phyloP scores from a whole-genome alignment of 1,139 yeast species.

The Geotrichum klebahnii region DNA sequence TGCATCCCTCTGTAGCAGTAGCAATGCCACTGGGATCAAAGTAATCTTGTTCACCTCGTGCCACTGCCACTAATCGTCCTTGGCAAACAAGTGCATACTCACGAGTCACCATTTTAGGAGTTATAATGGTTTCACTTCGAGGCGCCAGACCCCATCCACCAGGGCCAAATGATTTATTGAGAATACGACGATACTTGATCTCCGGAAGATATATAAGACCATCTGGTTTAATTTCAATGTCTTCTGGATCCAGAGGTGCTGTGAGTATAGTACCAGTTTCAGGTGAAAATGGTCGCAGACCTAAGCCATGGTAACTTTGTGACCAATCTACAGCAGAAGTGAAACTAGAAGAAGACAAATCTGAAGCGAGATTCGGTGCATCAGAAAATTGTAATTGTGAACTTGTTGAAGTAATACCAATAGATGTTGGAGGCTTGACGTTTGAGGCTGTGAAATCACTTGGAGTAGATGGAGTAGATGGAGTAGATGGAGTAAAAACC shows the following conservation, averaged over 20 bases:
- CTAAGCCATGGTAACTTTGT: constrained; percentile 54
- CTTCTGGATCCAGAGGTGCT: constrained; percentile 58
- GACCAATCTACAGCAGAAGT: constrained; percentile 30
- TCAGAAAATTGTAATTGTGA: not conserved
- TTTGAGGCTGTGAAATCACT: not conserved
- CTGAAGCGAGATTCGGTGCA: not conserved
- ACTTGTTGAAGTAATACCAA: constrained; percentile 1
- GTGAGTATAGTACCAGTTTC: constrained; percentile 57
- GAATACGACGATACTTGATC: constrained; percentile 83
- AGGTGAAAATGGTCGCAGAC: constrained; percentile 64
- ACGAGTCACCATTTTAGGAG: constrained; percentile 63
- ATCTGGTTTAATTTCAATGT: constrained; percentile 92
- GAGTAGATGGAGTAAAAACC: not conserved
- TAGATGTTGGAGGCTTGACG: constrained; percentile 4
- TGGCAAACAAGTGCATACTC: constrained; percentile 86
- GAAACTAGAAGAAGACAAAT: not conserved
- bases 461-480: not conserved
- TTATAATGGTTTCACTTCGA: constrained; percentile 74
- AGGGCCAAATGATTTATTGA: constrained; percentile 91
- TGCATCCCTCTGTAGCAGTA: constrained; percentile 96
- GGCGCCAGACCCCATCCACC: constrained; percentile 99
- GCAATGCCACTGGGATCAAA: constrained; percentile 84
- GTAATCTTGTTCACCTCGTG: constrained; percentile 94
- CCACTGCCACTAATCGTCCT: constrained; percentile 84
- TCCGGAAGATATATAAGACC: constrained; percentile 90